A percentile compares a stretch with the other conserved stretches of the same genome.
phyloP scores from a whole-genome alignment of 805 yeast genomes.

The Cyberlindnera mycetangii region DNA sequence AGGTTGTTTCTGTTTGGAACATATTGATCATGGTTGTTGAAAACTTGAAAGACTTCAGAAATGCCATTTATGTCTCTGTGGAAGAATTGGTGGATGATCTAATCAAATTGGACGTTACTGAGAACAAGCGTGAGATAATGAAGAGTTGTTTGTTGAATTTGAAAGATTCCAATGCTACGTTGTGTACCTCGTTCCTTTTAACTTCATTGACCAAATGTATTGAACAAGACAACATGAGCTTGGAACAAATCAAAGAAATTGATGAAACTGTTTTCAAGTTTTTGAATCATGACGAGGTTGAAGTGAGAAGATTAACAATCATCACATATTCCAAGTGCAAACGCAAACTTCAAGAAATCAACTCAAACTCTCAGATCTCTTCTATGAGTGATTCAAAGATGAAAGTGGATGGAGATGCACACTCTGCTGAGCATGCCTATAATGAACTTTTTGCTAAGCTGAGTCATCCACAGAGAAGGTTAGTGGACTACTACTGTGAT shows the following conservation, averaged over 20 bases:
- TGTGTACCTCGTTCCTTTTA: slow-evolving; percentile 21
- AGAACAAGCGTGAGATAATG: slow-evolving; percentile 11
- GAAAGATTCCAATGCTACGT: slow-evolving; percentile 5
- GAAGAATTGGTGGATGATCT: slow-evolving; percentile 28
- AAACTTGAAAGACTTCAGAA: slow-evolving; percentile 23
- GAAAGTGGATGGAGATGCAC: slow-evolving; percentile 17
- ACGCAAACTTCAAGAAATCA: slow-evolving; percentile 18
- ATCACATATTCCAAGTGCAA: slow-evolving; percentile 28
- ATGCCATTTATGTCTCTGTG: slow-evolving; percentile 24
- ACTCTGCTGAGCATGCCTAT: slow-evolving; percentile 24
- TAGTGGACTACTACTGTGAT: slow-evolving; percentile 43
- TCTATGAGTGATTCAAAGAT: slow-evolving; percentile 27
- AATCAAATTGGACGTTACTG: slow-evolving; percentile 9
- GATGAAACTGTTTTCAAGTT: slow-evolving; percentile 19
- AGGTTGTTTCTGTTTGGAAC: slow-evolving; percentile 19
- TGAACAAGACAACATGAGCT: slow-evolving; percentile 14
- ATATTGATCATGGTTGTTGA: slow-evolving; percentile 25
- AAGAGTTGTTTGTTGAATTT: slow-evolving; percentile 16
- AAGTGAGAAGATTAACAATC: slow-evolving; percentile 27
- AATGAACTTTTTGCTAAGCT: slow-evolving; percentile 36
- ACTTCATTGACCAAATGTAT: slow-evolving; percentile 22
- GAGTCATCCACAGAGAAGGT: slow-evolving; percentile 40
- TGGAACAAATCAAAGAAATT: slow-evolving; percentile 22
- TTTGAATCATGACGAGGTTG: slow-evolving; percentile 24
- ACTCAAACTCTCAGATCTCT: slow-evolving; percentile 7